phyloP scores from a whole-genome alignment of 805 yeast species.

The Cyberlindnera subsufficiens region DNA sequence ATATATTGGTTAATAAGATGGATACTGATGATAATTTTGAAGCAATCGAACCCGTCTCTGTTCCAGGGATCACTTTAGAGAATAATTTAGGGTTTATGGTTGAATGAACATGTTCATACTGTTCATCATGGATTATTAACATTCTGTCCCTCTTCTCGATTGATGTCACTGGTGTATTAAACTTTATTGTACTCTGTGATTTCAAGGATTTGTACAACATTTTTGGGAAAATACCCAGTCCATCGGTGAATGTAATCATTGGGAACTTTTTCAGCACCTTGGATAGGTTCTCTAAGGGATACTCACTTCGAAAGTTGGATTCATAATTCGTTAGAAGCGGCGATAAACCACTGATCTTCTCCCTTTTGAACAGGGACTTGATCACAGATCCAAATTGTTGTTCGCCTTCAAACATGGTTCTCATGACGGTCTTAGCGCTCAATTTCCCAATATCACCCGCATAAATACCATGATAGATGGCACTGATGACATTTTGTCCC shows the following conservation, averaged over 20 bases:
- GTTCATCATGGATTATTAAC: slow-evolving; percentile 3
- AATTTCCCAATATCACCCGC: slow-evolving; percentile 73
- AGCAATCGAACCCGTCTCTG: slow-evolving; percentile 13
- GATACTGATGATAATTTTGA: slow-evolving; percentile 23
- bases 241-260: slow-evolving; percentile 51
- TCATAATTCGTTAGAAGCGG: slow-evolving; percentile 33
- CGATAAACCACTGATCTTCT: slow-evolving; percentile 15
- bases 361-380: slow-evolving; percentile 33
- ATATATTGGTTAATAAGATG: slow-evolving; percentile 69
- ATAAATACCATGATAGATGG: slow-evolving; percentile 82
- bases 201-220: slow-evolving; percentile 34
- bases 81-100: slow-evolving; percentile 46
- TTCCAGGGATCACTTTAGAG: slow-evolving; percentile 25
- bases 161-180: slow-evolving; percentile 21
- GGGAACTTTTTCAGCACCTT: slow-evolving; percentile 46
- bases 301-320: slow-evolving; percentile 24
- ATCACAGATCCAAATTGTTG: slow-evolving; percentile 52
- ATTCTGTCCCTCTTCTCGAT: background rate
- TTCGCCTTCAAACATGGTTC: slow-evolving; percentile 53
- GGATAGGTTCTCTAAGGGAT: slow-evolving; percentile 28
- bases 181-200: slow-evolving; percentile 33
- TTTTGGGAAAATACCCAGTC: slow-evolving; percentile 49
- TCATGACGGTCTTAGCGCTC: slow-evolving; percentile 59
- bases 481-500: slow-evolving; percentile 64
- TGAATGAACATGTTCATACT: slow-evolving; percentile 53